Conservation (phyloP, 2,329 filamentous ascomycete genomes). For the Aspergillus amoenus region DNA sequence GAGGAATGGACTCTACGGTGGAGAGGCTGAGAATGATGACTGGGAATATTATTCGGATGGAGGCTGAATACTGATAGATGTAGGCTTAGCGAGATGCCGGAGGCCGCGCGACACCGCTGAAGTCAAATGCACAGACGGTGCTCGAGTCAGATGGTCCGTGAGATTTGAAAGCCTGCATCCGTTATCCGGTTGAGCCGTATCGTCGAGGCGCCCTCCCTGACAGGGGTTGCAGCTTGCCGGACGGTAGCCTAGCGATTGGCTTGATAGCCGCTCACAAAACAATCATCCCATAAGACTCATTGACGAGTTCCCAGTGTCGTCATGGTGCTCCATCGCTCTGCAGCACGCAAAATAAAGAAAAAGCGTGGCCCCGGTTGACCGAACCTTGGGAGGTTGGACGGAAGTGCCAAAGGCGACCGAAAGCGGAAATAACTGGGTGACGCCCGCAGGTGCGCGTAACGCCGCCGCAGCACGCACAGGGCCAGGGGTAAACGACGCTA, state of each 20-base stretch:
- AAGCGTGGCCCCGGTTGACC: neutral
- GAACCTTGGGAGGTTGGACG: neutral
- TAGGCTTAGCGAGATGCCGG: neutral
- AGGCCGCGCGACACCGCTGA: neutral
- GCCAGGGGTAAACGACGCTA: constrained; percentile 24
- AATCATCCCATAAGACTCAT: neutral
- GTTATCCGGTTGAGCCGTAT: neutral
- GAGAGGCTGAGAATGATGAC: neutral
- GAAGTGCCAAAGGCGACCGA: neutral
- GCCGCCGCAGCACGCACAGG: constrained; percentile 16
- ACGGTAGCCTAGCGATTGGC: neutral
- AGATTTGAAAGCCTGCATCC: neutral
- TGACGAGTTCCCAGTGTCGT: neutral
- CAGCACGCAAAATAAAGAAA: neutral
- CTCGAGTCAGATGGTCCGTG: constrained; percentile 9
- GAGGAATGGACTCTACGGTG: neutral
- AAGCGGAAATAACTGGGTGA: constrained; percentile 4
- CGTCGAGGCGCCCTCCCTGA: neutral
- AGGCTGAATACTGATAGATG: neutral
- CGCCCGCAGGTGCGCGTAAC: neutral
- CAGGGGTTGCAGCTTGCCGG: neutral
- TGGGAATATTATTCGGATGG: neutral
- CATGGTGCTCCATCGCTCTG: neutral
- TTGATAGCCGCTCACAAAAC: neutral
- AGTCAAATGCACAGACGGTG: constrained; percentile 7